Conservation (phyloP, 164 flowering plant genomes). For the Taxillus chinensis region DNA sequence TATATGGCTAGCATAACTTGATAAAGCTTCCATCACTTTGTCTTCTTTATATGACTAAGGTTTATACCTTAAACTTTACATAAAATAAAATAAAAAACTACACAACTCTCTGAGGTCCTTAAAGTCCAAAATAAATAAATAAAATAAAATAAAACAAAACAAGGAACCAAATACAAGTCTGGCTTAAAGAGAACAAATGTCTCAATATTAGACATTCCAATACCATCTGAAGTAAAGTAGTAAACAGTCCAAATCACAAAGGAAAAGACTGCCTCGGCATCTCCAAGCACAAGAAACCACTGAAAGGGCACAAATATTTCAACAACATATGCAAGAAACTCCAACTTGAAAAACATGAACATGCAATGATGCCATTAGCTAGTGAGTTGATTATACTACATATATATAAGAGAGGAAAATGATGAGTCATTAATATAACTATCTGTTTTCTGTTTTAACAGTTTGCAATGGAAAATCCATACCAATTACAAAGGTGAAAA, state of each 20-base stretch:
- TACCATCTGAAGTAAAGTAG: slow-evolving; percentile 5
- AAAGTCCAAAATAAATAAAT: not conserved
- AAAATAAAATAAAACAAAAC: not conserved
- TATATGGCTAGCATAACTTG: slow-evolving; percentile 13
- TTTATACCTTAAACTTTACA: slow-evolving; percentile 1
- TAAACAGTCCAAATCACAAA: slow-evolving; percentile 8
- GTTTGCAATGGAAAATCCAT: slow-evolving; percentile 27
- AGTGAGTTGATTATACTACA: too few species aligned
- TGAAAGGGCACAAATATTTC: slow-evolving; percentile 1
- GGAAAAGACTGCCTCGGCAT: slow-evolving; percentile 5
- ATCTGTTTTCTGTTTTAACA: not conserved
- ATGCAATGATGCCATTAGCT: slow-evolving; percentile 1
- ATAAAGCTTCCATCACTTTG: slow-evolving; percentile 13
- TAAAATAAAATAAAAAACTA: not conserved
- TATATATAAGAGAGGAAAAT: not conserved
- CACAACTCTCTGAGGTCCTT: slow-evolving; percentile 3
- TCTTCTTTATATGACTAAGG: slow-evolving; percentile 7
- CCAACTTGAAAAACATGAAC: slow-evolving; percentile 6
- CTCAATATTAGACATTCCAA: slow-evolving; percentile 6
- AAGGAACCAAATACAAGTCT: not conserved
- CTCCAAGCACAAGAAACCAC: slow-evolving; percentile 12
- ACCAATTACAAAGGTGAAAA: slow-evolving; percentile 80
- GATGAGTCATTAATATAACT: not conserved
- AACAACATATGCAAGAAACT: slow-evolving; percentile 10
- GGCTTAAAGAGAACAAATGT: slow-evolving; percentile 1